Evolutionary conservation across 495 filamentous ascomycete species (phyloP), one percentile per base, ranked within the genome.

Genomic region (Talaromyces trachyspermus): DNA sequence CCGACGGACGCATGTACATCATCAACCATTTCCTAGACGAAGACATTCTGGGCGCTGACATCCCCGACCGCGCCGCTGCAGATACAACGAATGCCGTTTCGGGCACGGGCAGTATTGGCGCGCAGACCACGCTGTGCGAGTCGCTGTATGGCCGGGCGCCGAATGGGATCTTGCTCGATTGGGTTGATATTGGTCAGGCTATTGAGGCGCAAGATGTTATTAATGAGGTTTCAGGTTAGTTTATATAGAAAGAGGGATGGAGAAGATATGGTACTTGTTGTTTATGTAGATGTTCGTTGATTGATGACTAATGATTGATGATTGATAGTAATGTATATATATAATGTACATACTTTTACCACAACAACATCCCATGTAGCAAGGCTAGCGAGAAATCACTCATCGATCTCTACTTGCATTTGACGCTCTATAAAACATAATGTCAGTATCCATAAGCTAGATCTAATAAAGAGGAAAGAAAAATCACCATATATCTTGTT

Each of bases 401-500:
- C 66, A 29, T 74, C 70, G 36, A 74, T 47, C 17, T 73, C 66
- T 1, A 71, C 33, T 51, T 65, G 68, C 58, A 69, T 63, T 49
- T 74, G 66, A 12, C 60, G 65, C 22, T 68, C 70, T 74, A n/a
- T n/a, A n/a, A n/a, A n/a, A 45, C 45, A 22, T 6, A 5, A 49
- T 18, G 44, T 49, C 9, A 35, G 35, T 8, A 2, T 14, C 37
- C 20, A 17, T 15, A 25, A 5, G 11, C 9, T 24, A 39, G 33
- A 2, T 25, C 4, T 0, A 33, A 5, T 30, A 5, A 15, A 51
- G 29, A 7, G 18, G 26, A 44, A 18, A n/a, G n/a, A 23, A 56
- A 41, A 62, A 76, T 55, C 71, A 86, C 82, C 81, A 79, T 83
- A 88, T 10, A 89, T 62, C 47, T 77, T 76, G 61, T 77, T 85